Evolutionary conservation across 2,329 filamentous ascomycete genomes (phyloP), one percentile per base, ranked within the genome.

Genomic region (Zymoseptoria ardabiliae): DNA sequence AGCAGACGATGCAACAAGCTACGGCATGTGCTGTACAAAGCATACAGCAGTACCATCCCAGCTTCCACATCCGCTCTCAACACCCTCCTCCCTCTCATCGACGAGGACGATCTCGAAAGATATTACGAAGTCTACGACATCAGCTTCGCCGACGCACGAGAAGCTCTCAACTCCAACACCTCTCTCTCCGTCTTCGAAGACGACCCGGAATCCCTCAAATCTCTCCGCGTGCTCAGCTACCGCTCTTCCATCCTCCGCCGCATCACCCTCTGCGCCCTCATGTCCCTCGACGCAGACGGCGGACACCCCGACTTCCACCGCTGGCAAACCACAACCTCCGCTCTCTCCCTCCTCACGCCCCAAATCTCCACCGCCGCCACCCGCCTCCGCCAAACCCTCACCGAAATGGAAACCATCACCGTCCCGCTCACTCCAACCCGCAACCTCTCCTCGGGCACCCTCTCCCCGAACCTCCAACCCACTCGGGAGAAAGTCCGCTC

Each of bases 221-320:
- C 90, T 45, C 81, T 93, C 6, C 88, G 91, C 23, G 74, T 76
- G 13, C 68, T 78, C 51, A 77, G 78, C 63, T 90, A 90, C 59
- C 86, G 91, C 53, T 85, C 96, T 56, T 88, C 90, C 66, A 87
- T 87, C 10, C 81, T 91, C 35, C 85, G 94, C 61, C 93, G 94
- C 70, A 85, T 96, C 64, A 86, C 96, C 49, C 77, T 99, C 3
- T 96, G 93, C 73, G 90, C 89, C n/a, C 77, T 99, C 52, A 79
- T 99, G 63, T 90, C 94, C 2, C 81, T 97, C 19, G 89, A 95
- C 70, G 90, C 90, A 9, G 87, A 88, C 61, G 90, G 90, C 10
- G 87, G 90, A 61, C 85, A 86, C 59, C 79, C 84, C 7, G 92
- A 97, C 73, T 86, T 91, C 65, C 71, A 85, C 61, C 85, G 89